phyloP scores from a whole-genome alignment of 108 stramenopile species.

The Nannochloropsis salina region DNA sequence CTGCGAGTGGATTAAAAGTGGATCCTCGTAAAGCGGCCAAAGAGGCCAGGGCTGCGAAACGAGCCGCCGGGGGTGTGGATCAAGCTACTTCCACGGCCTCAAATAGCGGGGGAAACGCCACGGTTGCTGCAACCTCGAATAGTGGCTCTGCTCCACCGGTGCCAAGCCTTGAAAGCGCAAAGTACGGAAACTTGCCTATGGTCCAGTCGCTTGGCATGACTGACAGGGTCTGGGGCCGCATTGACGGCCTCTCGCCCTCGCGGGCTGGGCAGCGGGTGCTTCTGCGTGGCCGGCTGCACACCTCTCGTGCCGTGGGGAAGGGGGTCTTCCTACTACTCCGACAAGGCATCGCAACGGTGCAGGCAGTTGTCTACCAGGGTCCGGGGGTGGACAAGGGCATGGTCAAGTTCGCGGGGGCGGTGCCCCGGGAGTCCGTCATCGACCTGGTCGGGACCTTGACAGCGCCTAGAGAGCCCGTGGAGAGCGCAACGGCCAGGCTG shows the following conservation, averaged over 20 bases:
- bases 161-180: background rate
- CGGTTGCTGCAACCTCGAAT: background rate
- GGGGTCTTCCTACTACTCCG: constrained; percentile 89
- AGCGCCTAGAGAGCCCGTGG: constrained; percentile 70
- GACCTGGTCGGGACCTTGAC: constrained; percentile 78
- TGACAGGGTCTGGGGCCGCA: background rate
- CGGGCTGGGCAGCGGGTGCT: background rate
- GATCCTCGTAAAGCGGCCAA: background rate
- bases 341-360: constrained; percentile 79
- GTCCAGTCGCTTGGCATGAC: background rate
- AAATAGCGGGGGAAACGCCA: background rate
- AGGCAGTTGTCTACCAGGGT: constrained; percentile 67
- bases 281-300: constrained; percentile 33
- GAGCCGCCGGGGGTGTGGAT: background rate
- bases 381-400: constrained; percentile 65
- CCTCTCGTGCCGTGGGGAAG: constrained; percentile 76
- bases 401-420: constrained; percentile 85
- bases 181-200: background rate
- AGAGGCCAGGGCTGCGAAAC: background rate
- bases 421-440: constrained; percentile 84
- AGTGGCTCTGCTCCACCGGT: background rate
- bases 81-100: background rate
- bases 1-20: background rate
- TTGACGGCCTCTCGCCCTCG: background rate
- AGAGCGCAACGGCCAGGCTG: constrained; percentile 78